phyloP scores from a whole-genome alignment of 2,329 filamentous ascomycete species.

The Hypoxylon sp. region DNA sequence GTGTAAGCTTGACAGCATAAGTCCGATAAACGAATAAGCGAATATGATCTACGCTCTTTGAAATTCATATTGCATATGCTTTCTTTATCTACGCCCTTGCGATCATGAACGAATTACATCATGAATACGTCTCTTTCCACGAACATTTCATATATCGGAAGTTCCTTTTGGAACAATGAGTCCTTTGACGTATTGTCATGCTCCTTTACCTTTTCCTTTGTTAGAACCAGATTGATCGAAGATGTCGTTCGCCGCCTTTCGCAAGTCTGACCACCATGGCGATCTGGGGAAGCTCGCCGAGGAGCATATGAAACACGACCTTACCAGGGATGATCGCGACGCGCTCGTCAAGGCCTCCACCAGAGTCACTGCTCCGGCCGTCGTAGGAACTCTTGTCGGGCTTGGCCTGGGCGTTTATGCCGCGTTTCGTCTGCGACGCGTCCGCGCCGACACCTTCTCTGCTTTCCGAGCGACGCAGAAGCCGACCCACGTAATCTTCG shows the following conservation, averaged over 20 bases:
- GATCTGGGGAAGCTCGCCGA: constrained; percentile 64
- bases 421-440: constrained; percentile 63
- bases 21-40: too few species aligned
- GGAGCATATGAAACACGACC: constrained; percentile 64
- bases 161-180: neutral
- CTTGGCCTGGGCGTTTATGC: constrained; percentile 65
- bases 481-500: constrained; percentile 68
- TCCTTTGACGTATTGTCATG: neutral
- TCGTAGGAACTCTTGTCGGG: constrained; percentile 66
- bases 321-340: constrained; percentile 63
- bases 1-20: too few species aligned
- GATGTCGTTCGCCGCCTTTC: constrained; percentile 48
- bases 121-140: too few species aligned
- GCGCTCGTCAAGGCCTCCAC: constrained; percentile 62
- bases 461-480: constrained; percentile 68
- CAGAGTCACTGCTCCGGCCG: constrained; percentile 62
- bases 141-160: too few species aligned
- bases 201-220: neutral
- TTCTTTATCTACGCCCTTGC: neutral
- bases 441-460: constrained; percentile 66
- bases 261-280: constrained; percentile 48
- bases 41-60: too few species aligned
- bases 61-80: too few species aligned
- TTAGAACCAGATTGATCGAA: neutral
- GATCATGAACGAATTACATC: neutral